Conservation (phyloP, 306 rosid species). For the Begonia masoniana region DNA sequence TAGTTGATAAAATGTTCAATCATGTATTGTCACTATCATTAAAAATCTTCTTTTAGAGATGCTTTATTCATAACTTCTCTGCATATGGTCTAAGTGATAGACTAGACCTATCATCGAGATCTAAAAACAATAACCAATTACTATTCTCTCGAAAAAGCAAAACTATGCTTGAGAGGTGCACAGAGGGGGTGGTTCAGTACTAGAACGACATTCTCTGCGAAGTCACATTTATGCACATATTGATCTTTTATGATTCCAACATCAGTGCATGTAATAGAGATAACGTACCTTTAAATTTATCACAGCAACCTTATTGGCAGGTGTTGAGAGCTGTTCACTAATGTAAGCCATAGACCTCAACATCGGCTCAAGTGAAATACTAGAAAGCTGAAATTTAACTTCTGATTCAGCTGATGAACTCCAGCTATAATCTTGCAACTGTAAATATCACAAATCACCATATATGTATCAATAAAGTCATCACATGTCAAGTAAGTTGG, state of each 20-base stretch:
- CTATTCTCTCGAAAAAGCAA: no score
- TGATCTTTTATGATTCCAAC: not conserved
- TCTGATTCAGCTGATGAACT: constrained; percentile 63
- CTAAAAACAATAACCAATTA: no score
- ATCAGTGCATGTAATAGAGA: not conserved
- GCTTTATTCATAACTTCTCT: no score
- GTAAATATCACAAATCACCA: constrained; percentile 19
- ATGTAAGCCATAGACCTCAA: constrained; percentile 85
- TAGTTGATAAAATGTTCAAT: no score
- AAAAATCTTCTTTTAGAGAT: no score
- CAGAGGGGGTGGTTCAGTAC: no score
- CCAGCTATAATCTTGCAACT: constrained; percentile 81
- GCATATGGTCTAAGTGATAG: no score
- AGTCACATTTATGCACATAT: not conserved
- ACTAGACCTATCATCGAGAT: no score
- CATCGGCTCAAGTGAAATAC: constrained; percentile 76
- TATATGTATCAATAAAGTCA: constrained; percentile 2
- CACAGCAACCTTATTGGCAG: constrained; percentile 93
- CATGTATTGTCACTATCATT: no score
- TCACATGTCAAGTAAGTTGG: constrained; percentile 8
- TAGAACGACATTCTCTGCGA: no score
- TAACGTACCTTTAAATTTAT: constrained; percentile 62
- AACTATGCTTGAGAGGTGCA: no score
- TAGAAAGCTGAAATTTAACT: constrained; percentile 86
- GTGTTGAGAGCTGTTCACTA: constrained; percentile 78